Evolutionary conservation across 768 basidiomycete species (phyloP).

Genomic region (Rhizopogon rudus): DNA sequence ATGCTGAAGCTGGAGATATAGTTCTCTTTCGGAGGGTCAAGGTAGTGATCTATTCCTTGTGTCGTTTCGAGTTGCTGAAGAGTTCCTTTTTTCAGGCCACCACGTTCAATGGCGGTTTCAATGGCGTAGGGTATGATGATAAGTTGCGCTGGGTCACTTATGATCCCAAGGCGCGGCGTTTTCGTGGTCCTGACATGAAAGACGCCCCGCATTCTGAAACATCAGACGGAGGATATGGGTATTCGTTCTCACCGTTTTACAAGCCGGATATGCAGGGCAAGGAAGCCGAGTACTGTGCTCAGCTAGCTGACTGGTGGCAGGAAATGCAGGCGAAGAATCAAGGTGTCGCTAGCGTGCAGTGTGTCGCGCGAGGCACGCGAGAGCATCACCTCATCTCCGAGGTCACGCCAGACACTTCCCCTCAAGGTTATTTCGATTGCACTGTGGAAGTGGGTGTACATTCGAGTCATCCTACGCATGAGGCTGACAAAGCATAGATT

Average conservation of each 20-base stretch:
- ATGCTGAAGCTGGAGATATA: conserved; percentile 42
- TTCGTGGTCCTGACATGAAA: conserved; percentile 34
- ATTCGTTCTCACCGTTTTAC: conserved; percentile 40
- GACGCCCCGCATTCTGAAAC: conserved; percentile 30
- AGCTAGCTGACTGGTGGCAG: conserved; percentile 50
- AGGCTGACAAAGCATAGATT: conserved; percentile 32
- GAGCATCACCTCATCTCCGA: conserved; percentile 49
- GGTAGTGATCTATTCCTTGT: conserved; percentile 26
- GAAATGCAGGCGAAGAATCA: conserved; percentile 21
- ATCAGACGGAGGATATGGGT: conserved; percentile 32
- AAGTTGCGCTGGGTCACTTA: conserved; percentile 54
- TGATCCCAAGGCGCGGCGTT: conserved; percentile 30
- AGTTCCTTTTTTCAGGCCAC: conserved; percentile 23
- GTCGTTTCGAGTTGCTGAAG: not conserved
- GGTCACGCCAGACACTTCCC: conserved; percentile 37
- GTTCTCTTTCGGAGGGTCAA: conserved; percentile 47
- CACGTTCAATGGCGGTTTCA: conserved; percentile 22
- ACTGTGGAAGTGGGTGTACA: conserved; percentile 49
- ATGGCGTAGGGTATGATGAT: conserved; percentile 42
- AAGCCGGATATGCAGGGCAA: conserved; percentile 27
- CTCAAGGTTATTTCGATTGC: conserved; percentile 55
- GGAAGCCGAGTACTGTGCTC: conserved; percentile 39
- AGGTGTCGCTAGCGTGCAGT: conserved; percentile 11
- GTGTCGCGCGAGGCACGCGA: conserved; percentile 13
- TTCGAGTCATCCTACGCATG: not conserved